These are phyloP conservation scores for Coprinopsis sp. DNA, from an alignment of 768 basidiomycete genomes.

Conservation along the genomic window DNA sequence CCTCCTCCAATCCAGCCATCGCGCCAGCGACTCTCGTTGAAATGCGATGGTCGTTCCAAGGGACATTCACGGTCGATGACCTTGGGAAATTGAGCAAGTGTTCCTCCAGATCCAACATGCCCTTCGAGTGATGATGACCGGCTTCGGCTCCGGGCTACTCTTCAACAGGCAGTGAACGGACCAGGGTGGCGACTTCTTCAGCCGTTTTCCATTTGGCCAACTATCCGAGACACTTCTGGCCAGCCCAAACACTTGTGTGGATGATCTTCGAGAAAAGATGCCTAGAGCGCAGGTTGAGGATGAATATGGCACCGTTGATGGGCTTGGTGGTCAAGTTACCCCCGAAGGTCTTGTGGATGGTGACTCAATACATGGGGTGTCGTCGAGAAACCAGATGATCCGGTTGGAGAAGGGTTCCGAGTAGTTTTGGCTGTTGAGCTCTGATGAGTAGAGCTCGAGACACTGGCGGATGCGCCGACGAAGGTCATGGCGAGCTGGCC, in stretches of 20 bases:
- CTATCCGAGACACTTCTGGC: constrained; percentile 99
- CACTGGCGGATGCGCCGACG: constrained; percentile 99
- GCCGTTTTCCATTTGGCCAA: constrained; percentile 99
- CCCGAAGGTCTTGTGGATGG: constrained; percentile 99
- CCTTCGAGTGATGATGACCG: constrained; percentile 99
- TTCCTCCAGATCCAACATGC: constrained; percentile 99
- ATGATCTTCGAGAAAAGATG: constrained; percentile 99
- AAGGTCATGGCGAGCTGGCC: constrained; percentile 94
- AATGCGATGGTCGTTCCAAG: no score
- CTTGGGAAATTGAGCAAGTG: constrained; percentile 99
- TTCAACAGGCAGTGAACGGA: constrained; percentile 97
- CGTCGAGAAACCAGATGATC: constrained; percentile 99
- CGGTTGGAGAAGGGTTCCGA: constrained; percentile 97
- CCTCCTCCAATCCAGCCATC: no score
- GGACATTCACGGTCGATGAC: no score
- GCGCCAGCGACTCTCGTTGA: no score
- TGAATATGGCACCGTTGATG: constrained; percentile 97
- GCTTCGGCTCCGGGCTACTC: constrained; percentile 99
- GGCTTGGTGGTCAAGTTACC: constrained; percentile 99
- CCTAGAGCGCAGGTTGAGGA: constrained; percentile 98
- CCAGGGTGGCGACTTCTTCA: constrained; percentile 97
- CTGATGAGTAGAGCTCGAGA: constrained; percentile 96
- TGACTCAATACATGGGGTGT: constrained; percentile 99
- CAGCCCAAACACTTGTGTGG: constrained; percentile 99
- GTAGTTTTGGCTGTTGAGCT: constrained; percentile 97